Evolutionary conservation across 2,329 filamentous ascomycete species (phyloP), one percentile per base, ranked within the genome.

Genomic region (Diaporthe eres): DNA sequence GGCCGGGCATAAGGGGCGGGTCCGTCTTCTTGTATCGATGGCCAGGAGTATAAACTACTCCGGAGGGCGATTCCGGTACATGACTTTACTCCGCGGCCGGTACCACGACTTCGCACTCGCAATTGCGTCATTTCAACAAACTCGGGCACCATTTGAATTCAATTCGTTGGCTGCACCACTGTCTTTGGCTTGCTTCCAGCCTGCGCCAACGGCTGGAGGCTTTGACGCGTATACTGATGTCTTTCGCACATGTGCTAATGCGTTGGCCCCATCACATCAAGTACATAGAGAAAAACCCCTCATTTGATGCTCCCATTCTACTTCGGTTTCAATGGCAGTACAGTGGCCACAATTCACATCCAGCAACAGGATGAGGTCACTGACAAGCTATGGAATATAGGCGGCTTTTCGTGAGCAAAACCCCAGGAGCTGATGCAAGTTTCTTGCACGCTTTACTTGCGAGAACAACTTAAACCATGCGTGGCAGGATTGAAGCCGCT

Each of bases 41-140:
- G 13, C 44, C 22, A 39, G 63, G 63, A 68, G 63, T 53, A n/a
- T 53, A 6, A 68, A 53, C 47, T 39, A 68, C 63, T 68, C 63
- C 63, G 47, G 37, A 51, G 44, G 19, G 7, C 31, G 6, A 31
- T 15, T 17, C n/a, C 63, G 31, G 22, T 28, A 39, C 8, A 15
- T 39, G 44, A n/a, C 28, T 39, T 53, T 53, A 68, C 47, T 39
- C 47, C 63, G 31, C 47, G 13, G 8, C 47, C 31, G 47, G 34
- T 12, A 68, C 31, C 47, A 68, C 13, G 47, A 44, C 10, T 51
- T 51, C 31, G 1, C 4, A 8, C 12, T 53, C 4, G 10, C 7
- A 19, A 53, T 7, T 6, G 6, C 47, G 63, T 68, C 47, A 68
- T 39, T 25, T 53, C 1, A n/a, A 12, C 13, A 19, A n/a, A 51